Percentiles rank a stretch among this genome's conserved stretches.
Conservation (phyloP, 2,329 filamentous ascomycete genomes). For the Paramyrothecium roridum region DNA sequence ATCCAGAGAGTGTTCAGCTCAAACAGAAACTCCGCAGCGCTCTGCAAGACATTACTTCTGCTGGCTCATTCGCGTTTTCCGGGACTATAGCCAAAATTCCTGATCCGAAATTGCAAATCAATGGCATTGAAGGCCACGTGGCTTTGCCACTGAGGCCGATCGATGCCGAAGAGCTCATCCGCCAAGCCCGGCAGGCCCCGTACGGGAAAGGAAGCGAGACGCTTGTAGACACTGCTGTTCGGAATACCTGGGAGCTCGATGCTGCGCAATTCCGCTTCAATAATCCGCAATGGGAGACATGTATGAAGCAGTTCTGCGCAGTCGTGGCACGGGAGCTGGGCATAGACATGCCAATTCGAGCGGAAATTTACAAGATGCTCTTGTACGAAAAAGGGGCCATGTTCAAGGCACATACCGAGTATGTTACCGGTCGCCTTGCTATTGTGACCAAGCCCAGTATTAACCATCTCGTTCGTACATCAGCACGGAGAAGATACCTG, state of each 20-base stretch:
- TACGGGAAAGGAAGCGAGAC: constrained; percentile 36
- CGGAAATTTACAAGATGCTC: constrained; percentile 43
- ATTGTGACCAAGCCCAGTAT: too few species aligned
- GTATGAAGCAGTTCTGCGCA: constrained; percentile 17
- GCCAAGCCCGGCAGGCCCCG: constrained; percentile 25
- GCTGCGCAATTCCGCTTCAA: constrained; percentile 31
- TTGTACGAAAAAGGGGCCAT: constrained; percentile 48
- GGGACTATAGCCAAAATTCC: too few species aligned
- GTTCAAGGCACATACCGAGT: constrained; percentile 44
- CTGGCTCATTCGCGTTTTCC: too few species aligned
- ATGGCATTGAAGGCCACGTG: too few species aligned
- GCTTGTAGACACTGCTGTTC: constrained; percentile 33
- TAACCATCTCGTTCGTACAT: neutral
- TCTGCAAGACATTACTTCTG: too few species aligned
- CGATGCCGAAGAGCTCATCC: constrained; percentile 19
- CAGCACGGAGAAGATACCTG: constrained; percentile 40
- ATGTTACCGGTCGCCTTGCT: constrained; percentile 1
- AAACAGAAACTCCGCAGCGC: too few species aligned
- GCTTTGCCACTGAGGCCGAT: constrained; percentile 18
- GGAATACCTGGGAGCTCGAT: constrained; percentile 42
- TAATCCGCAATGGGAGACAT: constrained; percentile 27
- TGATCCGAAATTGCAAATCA: too few species aligned
- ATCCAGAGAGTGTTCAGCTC: too few species aligned
- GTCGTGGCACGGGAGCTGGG: constrained; percentile 26
- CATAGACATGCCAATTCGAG: constrained; percentile 22